Conservation (phyloP, 140 eudicot species). For the Stevia rebaudiana region DNA sequence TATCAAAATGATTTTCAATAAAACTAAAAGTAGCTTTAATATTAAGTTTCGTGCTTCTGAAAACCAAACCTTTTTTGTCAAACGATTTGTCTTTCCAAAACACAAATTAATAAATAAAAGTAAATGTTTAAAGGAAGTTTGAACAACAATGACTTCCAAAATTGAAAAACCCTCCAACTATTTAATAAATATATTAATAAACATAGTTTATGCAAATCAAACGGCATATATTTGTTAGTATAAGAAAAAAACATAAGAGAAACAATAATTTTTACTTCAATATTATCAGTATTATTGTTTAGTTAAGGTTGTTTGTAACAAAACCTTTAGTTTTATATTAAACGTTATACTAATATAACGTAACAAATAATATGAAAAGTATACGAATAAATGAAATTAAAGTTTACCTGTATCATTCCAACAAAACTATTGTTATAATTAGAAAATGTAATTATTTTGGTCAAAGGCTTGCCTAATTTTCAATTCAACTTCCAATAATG, state of each 20-base stretch:
- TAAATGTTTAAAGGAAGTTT: conserved; percentile 12
- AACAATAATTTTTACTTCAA: not conserved
- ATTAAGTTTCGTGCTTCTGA: not conserved
- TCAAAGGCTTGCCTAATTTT: conserved; percentile 13
- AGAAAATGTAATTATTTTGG: not conserved
- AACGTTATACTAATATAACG: not conserved
- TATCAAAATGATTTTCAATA: not conserved
- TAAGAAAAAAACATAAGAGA: not conserved
- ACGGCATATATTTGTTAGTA: not conserved
- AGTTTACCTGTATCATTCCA: not conserved
- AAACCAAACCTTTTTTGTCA: not conserved
- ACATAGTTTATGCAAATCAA: not conserved
- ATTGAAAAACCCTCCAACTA: not conserved
- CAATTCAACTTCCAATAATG: conserved; percentile 17
- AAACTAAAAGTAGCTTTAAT: too few relatives aligned
- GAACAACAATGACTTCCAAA: conserved; percentile 11
- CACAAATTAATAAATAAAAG: not conserved
- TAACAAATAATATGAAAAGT: not conserved
- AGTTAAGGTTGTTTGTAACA: not conserved
- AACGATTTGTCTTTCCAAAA: conserved; percentile 6
- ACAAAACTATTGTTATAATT: conserved; percentile 6
- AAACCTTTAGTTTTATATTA: too few relatives aligned
- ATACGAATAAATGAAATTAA: not conserved
- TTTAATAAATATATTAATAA: not conserved
- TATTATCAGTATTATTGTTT: not conserved